These are phyloP conservation scores for Keithomyces neogunnii DNA, from an alignment of 2,329 filamentous ascomycete genomes.

Conservation along the genomic window DNA sequence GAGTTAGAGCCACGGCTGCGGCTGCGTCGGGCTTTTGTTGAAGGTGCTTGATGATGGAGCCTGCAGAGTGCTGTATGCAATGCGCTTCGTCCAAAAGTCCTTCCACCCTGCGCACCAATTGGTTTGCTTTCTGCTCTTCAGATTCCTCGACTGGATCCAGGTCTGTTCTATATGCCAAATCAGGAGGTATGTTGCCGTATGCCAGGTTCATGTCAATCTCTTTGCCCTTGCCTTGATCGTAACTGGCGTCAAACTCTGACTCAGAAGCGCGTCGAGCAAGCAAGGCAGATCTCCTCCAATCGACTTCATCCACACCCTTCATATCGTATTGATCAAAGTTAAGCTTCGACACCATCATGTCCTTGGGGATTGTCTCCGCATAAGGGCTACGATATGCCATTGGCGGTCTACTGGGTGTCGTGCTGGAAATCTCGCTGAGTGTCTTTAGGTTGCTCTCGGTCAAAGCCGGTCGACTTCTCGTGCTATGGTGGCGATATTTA, in stretches of 20 bases:
- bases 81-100: conserved; percentile 76
- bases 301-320: conserved; percentile 14
- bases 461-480: conserved; percentile 30
- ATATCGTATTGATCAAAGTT: conserved; percentile 18
- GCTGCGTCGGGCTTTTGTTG: conserved; percentile 75
- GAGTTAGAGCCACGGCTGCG: conserved; percentile 83
- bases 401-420: conserved; percentile 35
- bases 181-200: conserved; percentile 74
- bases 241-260: conserved; percentile 21
- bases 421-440: conserved; percentile 43
- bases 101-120: conserved; percentile 68
- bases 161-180: conserved; percentile 45
- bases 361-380: conserved; percentile 29
- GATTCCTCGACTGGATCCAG: conserved; percentile 44
- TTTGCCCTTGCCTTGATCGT: conserved; percentile 22
- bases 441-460: conserved; percentile 45
- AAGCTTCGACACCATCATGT: conserved; percentile 31
- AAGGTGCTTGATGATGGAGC: conserved; percentile 67
- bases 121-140: conserved; percentile 38
- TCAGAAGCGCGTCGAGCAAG: conserved; percentile 28
- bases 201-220: conserved; percentile 85
- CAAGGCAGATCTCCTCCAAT: conserved; percentile 8
- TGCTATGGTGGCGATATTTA: conserved; percentile 20
- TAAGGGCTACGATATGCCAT: conserved; percentile 32
- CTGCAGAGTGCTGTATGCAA: conserved; percentile 78